phyloP scores from a whole-genome alignment of 768 basidiomycete genomes.

The Calvatia gigantea region DNA sequence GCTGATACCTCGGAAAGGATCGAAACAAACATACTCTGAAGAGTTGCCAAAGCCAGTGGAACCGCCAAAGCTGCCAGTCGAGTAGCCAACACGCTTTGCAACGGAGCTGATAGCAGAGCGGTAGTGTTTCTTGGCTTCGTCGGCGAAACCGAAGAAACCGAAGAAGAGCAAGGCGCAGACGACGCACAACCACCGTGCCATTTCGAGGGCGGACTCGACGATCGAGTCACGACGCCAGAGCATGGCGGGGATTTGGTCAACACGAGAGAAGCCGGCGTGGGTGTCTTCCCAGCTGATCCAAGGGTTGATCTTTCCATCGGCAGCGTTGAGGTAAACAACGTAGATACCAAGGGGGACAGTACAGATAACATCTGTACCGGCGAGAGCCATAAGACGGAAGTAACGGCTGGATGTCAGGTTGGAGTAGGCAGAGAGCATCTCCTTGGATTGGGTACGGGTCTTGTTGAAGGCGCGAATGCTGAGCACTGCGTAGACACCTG shows the following conservation, averaged over 20 bases:
- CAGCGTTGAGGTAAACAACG: slow-evolving; percentile 33
- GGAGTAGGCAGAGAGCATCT: slow-evolving; percentile 32
- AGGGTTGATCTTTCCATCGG: slow-evolving; percentile 27
- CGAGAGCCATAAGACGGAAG: slow-evolving; percentile 55
- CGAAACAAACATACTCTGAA: slow-evolving; percentile 18
- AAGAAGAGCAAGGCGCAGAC: slow-evolving; percentile 58
- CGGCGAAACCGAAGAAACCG: slow-evolving; percentile 62
- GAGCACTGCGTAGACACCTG: slow-evolving; percentile 33
- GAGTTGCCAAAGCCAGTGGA: slow-evolving; percentile 23
- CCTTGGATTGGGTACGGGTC: slow-evolving; percentile 39
- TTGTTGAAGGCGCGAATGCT: slow-evolving; percentile 40
- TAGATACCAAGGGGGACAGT: slow-evolving; percentile 42
- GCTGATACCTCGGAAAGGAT: not conserved
- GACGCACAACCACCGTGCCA: slow-evolving; percentile 45
- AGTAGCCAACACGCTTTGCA: slow-evolving; percentile 33
- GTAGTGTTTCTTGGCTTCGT: slow-evolving; percentile 57
- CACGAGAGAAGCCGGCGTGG: slow-evolving; percentile 45
- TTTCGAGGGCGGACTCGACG: slow-evolving; percentile 29
- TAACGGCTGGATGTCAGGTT: slow-evolving; percentile 47
- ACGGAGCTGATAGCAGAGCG: slow-evolving; percentile 33
- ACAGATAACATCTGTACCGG: slow-evolving; percentile 41
- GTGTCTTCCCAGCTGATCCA: slow-evolving; percentile 50
- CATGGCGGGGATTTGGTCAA: slow-evolving; percentile 36
- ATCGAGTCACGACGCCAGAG: slow-evolving; percentile 35
- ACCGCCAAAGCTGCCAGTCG: slow-evolving; percentile 20